Evolutionary conservation across 2,329 filamentous ascomycete genomes (phyloP), one percentile per base, ranked within the genome.

Genomic region (Arthrobotrys sinensis): DNA sequence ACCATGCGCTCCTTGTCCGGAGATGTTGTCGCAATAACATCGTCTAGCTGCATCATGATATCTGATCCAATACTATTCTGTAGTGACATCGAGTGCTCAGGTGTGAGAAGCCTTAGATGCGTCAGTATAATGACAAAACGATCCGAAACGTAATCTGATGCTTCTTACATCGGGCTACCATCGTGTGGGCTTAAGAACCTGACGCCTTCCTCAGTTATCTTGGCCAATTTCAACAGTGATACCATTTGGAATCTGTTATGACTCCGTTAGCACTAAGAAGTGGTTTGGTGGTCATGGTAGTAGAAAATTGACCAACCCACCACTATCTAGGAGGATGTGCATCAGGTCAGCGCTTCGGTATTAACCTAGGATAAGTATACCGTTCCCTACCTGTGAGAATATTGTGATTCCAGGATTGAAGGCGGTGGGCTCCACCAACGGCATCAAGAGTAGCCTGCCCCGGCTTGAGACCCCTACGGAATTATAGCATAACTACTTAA

Each of bases 21-120:
- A 0, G 94, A 97, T 0, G 96, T 99, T 0, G 96, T 98, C 34
- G 94, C 95, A 64, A 99, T 92, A 12, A 99, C 96, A 84, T 99
- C 96, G 86, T 99, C 96, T 3, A 99, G 90, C 85, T 99, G 96
- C 96, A 99, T 99, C 81, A 98, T 97, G 82, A 99, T 98, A 85
- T 99, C 96, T 80, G 93, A 97, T 80, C 96, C 96, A 82, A 99
- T 99, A 68, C 92, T 95, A 85, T 99, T 98, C 84, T 99, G 96
- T 2, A 99, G 88, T 10, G 91, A 91, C 82, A 99, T 97, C 0
- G 96, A 98, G 86, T 98, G 95, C 84, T 99, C 96, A 0, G 96
- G 96, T 0, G 96, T 99, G 55, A 99, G 90, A 10, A 99, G 90
- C 88, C 88, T 89, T 65, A 12, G 14, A 32, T 21, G 19, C 12